Evolutionary conservation across 805 yeast genomes (phyloP).

Genomic region (Kodamaea neixiangensis): DNA sequence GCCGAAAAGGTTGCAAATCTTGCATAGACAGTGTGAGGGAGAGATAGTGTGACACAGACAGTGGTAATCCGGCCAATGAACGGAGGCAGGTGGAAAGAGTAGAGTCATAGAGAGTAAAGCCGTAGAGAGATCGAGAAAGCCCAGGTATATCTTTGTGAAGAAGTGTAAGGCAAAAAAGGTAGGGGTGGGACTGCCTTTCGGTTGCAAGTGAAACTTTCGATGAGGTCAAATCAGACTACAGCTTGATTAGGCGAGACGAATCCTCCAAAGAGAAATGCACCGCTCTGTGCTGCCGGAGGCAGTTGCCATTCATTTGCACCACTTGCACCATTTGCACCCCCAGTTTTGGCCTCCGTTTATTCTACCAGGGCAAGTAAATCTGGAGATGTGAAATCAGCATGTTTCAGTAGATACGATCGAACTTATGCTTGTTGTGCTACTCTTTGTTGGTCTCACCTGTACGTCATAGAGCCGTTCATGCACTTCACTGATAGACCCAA

Average conservation of each 20-base stretch:
- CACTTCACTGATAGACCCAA: too few species aligned
- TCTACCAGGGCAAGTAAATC: not conserved
- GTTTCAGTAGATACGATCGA: not conserved
- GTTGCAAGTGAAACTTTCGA: not conserved
- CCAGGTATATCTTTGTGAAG: too few species aligned
- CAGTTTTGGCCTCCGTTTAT: not conserved
- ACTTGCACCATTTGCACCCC: not conserved
- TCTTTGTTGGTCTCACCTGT: too few species aligned
- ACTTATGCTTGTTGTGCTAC: not conserved
- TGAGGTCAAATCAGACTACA: not conserved
- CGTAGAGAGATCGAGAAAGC: too few species aligned
- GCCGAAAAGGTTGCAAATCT: not conserved
- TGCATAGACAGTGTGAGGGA: too few species aligned
- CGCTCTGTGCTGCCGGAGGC: too few species aligned
- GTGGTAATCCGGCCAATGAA: too few species aligned
- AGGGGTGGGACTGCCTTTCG: not conserved
- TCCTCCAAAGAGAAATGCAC: not conserved
- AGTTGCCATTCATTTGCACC: too few species aligned
- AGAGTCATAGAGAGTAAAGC: too few species aligned
- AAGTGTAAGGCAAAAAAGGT: not conserved
- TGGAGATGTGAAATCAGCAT: not conserved
- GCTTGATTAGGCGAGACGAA: not conserved
- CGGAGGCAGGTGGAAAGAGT: too few species aligned
- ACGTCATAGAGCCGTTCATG: too few species aligned
- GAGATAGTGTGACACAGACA: too few species aligned